phyloP scores from a whole-genome alignment of 805 yeast genomes.

The Yarrowia sp. region DNA sequence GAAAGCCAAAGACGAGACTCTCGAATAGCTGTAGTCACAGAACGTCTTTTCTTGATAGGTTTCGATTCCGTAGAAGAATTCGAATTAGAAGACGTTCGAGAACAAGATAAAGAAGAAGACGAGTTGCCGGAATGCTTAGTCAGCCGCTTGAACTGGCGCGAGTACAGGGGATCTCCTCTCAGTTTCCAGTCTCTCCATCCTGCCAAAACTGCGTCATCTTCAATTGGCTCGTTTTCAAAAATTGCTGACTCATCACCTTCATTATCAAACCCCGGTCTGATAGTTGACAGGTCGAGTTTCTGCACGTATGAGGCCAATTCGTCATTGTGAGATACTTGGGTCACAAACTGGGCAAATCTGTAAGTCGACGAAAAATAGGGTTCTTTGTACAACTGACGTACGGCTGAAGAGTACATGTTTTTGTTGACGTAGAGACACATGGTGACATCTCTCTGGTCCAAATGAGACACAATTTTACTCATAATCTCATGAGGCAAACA shows the following conservation, averaged over 20 bases:
- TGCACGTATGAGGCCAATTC: constrained; percentile 56
- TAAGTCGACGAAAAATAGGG: constrained; percentile 67
- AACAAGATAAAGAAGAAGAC: neutral
- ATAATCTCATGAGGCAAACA: constrained; percentile 35
- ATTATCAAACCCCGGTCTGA: constrained; percentile 29
- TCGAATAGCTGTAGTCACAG: neutral
- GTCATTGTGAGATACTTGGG: constrained; percentile 56
- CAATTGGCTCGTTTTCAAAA: constrained; percentile 22
- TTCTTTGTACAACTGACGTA: constrained; percentile 51
- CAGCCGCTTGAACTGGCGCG: constrained; percentile 30
- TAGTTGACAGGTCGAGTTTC: constrained; percentile 54
- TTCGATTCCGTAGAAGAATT: neutral
- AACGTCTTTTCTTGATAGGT: neutral
- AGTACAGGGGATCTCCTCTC: constrained; percentile 65
- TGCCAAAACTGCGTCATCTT: constrained; percentile 48
- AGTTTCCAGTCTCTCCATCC: constrained; percentile 94
- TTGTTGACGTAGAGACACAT: constrained; percentile 51
- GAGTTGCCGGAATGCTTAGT: neutral
- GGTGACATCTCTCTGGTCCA: constrained; percentile 44
- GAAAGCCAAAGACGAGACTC: neutral
- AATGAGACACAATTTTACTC: constrained; percentile 30
- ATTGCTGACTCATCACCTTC: constrained; percentile 26
- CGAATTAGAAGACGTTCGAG: neutral
- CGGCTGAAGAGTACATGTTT: constrained; percentile 49
- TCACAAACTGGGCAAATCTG: constrained; percentile 74